Conservation (phyloP, 192 early-diverging fungal genomes). For the Entomortierella lignicola region DNA sequence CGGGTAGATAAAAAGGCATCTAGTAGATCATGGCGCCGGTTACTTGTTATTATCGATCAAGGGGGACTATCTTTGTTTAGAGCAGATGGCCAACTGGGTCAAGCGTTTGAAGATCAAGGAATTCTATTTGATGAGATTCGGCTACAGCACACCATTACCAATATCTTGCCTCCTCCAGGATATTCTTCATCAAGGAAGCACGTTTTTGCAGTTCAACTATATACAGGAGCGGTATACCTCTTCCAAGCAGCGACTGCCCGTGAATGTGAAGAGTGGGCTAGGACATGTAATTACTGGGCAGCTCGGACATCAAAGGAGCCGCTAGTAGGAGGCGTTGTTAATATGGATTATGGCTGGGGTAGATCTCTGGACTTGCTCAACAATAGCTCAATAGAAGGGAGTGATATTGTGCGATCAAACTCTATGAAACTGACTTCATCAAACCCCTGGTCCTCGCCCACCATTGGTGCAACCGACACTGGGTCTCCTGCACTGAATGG, state of each 20-base stretch:
- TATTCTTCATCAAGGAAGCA: constrained; percentile 81
- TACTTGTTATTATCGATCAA: constrained; percentile 76
- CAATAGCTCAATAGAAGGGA: background rate
- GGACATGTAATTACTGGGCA: constrained; percentile 95
- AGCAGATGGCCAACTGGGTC: constrained; percentile 58
- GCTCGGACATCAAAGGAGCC: constrained; percentile 92
- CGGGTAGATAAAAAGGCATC: constrained; percentile 80
- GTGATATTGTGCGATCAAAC: background rate
- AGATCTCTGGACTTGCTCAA: constrained; percentile 43
- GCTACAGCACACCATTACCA: constrained; percentile 87
- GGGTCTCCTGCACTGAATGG: background rate
- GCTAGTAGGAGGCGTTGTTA: constrained; percentile 86
- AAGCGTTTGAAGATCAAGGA: constrained; percentile 11
- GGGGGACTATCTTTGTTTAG: constrained; percentile 86
- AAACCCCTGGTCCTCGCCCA: background rate
- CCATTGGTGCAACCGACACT: background rate
- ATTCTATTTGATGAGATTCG: constrained; percentile 56
- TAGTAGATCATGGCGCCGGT: constrained; percentile 86
- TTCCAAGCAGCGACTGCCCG: constrained; percentile 84
- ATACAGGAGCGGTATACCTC: constrained; percentile 84
- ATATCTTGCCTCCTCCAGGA: constrained; percentile 85
- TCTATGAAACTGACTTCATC: too few relatives aligned
- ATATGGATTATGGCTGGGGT: constrained; percentile 96
- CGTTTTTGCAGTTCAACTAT: constrained; percentile 88
- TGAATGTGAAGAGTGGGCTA: constrained; percentile 85